phyloP scores from a whole-genome alignment of 345 rosid genomes.

The Brassica juncea region DNA sequence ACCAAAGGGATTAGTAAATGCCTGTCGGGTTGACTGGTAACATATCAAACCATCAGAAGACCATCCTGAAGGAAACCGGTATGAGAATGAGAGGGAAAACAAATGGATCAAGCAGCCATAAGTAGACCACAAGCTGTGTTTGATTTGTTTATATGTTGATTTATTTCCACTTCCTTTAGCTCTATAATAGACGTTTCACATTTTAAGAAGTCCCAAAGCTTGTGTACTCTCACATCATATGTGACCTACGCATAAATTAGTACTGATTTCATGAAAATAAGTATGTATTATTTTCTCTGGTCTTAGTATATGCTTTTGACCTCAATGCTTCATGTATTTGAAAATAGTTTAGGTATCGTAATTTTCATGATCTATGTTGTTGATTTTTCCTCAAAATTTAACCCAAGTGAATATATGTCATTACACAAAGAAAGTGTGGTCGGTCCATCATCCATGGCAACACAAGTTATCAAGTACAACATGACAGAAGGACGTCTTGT shows the following conservation, averaged over 20 bases:
- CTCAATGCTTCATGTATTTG: background rate
- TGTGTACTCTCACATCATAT: background rate
- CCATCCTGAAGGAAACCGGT: too few relatives aligned
- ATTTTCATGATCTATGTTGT: background rate
- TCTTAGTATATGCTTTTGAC: background rate
- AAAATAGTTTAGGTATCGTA: background rate
- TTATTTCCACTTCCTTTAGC: background rate
- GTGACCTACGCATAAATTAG: background rate
- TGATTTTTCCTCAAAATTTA: background rate
- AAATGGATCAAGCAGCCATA: background rate
- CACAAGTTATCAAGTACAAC: background rate
- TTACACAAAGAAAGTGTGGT: background rate
- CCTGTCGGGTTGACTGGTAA: background rate
- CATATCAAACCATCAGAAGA: background rate
- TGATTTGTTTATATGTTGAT: background rate
- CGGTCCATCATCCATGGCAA: background rate
- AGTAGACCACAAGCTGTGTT: background rate
- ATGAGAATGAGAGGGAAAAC: background rate
- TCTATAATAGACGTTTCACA: background rate
- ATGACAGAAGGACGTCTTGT: background rate
- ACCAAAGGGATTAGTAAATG: background rate
- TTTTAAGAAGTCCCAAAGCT: background rate
- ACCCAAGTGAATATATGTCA: background rate
- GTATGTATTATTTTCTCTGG: background rate
- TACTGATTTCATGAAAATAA: background rate